Conservation (phyloP, 2,329 filamentous ascomycete genomes). For the Ceratocystis papillata region DNA sequence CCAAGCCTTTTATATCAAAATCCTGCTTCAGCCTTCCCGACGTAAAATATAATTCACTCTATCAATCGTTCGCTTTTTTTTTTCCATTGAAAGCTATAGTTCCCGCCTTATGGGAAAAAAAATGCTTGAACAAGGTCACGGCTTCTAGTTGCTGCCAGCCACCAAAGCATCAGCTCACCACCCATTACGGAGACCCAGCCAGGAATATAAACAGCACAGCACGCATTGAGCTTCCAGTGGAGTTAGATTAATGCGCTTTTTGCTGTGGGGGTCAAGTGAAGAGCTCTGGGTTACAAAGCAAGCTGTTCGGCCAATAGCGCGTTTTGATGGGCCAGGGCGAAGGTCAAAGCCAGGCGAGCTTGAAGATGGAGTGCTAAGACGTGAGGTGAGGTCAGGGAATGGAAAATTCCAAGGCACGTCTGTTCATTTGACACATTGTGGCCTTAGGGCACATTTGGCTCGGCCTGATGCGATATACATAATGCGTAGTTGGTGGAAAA, state of each 20-base stretch:
- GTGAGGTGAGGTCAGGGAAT: not conserved
- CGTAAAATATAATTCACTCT: not conserved
- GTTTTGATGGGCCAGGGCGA: not conserved
- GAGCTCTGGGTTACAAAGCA: conserved; percentile 22
- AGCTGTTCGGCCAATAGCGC: not conserved
- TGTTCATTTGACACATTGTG: not conserved
- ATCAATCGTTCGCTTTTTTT: not conserved
- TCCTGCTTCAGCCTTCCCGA: not conserved
- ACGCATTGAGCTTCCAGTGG: conserved; percentile 3
- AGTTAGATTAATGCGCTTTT: not conserved
- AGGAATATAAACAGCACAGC: not conserved
- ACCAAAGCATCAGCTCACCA: conserved; percentile 11
- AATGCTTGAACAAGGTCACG: not conserved
- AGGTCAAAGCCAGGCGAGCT: not conserved
- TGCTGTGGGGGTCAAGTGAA: conserved; percentile 16
- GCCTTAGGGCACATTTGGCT: not conserved
- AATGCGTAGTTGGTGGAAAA: conserved; percentile 14
- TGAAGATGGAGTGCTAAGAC: not conserved
- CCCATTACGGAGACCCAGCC: not conserved
- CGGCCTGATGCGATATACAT: conserved; percentile 16
- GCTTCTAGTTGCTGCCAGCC: conserved; percentile 1
- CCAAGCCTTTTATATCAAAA: conserved; percentile 8
- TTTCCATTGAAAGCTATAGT: not conserved
- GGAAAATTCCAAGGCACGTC: not conserved
- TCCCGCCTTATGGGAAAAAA: too few relatives aligned